A percentile compares a stretch with the other conserved stretches of the same genome.
These are phyloP conservation scores for Phytopythium ostracodes DNA, from an alignment of 352 stramenopile species.

Conservation along the genomic window DNA sequence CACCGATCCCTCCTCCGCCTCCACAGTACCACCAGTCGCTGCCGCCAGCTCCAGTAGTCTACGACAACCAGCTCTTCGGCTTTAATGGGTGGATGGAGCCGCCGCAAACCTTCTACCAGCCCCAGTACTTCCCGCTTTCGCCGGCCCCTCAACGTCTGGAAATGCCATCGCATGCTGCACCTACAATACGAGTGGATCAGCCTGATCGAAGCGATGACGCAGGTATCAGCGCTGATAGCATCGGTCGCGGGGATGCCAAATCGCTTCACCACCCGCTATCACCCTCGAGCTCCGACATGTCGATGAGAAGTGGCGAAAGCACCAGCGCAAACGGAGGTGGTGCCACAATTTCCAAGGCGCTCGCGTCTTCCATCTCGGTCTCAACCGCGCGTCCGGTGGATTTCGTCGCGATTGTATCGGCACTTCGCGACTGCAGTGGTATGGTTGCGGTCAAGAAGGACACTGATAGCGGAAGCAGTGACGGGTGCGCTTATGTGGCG, in stretches of 20 bases:
- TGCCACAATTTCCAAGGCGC: conserved; percentile 3
- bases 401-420: conserved; percentile 36
- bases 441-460: conserved; percentile 55
- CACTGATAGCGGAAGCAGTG: conserved; percentile 12
- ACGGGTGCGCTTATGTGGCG: conserved; percentile 35
- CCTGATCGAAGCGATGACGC: not conserved
- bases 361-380: conserved; percentile 33
- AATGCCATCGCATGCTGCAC: not conserved
- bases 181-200: not conserved
- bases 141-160: not conserved
- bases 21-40: not conserved
- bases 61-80: not conserved
- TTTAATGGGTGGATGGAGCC: conserved; percentile 8
- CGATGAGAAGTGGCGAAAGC: conserved; percentile 9
- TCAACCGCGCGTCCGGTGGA: conserved; percentile 49
- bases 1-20: not conserved
- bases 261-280: not conserved
- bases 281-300: conserved; percentile 2
- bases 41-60: not conserved
- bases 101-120: not conserved
- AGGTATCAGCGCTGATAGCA: not conserved
- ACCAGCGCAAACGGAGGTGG: not conserved
- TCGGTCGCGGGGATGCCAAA: not conserved
- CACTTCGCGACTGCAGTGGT: conserved; percentile 41
- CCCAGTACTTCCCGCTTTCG: not conserved